Base-by-base conservation (phyloP, 2,329 filamentous ascomycete species). In the Botrytis paeoniae region DNA sequence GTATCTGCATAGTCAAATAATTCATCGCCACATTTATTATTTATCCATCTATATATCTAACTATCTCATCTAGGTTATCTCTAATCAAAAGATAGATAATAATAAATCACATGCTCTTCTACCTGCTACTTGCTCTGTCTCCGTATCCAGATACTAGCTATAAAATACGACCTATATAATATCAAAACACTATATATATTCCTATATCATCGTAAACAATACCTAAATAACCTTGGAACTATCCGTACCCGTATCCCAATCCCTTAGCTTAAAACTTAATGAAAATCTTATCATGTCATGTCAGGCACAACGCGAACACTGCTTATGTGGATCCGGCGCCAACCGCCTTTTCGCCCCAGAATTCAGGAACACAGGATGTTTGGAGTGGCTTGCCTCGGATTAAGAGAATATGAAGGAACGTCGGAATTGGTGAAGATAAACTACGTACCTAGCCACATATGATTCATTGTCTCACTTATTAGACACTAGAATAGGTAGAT, bases 341-440 rank as follows among this genome's bases (percentile, higher is more conserved):
- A 63, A 63, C 61, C 69, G 71, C 71, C 64, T 70, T 73, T 73
- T 29, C 48, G 66, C 57, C 71, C 63, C 71, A 64, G 29, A 62
- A 57, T 48, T 41, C 57, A 48, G 45, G 57, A 51, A 70, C 35
- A 35, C 51, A 70, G 25, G 10, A 70, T 10, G 25, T 12, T 41
- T 9, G 4, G 48, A n/a, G 25, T 54, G 48, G 48, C 48, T 39
- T 62, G 37, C 35, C 60, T 62, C 60, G 60, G 60, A 62, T 62
- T 12, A 54, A n/a, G 12, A 54, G 48, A 54, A 14, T 7, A 10
- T 61, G 14, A 22, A 22, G 2, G 22, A 39, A 41, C 37, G 3
- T 29, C 51, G 51, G 51, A 63, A 39, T 29, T 18, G 59, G 59
- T 61, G 16, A 25, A 32, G 51, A 57, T 29, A 57, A 29, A 29